Conservation (phyloP, 179 eudicot genomes). For the Beta macrorhiza region DNA sequence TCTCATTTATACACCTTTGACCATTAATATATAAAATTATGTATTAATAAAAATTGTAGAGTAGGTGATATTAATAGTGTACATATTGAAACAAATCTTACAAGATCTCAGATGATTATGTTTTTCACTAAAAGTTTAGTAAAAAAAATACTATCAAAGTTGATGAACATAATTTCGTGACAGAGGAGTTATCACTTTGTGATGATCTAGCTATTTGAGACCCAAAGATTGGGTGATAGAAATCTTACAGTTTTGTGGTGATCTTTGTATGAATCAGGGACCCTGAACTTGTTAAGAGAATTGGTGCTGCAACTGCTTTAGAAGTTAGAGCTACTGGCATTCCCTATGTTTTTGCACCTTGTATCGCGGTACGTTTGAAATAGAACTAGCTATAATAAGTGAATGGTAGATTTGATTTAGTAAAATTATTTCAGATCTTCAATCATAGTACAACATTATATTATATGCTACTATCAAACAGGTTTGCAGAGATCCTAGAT, state of each 20-base stretch:
- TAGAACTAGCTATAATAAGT: not conserved
- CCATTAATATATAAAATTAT: too few species aligned
- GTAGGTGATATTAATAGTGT: too few species aligned
- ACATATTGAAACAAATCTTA: not conserved
- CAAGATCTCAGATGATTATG: too few species aligned
- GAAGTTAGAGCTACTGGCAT: slow-evolving; percentile 96
- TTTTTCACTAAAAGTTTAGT: too few species aligned
- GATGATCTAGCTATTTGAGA: too few species aligned
- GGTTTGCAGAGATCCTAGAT: slow-evolving; percentile 94
- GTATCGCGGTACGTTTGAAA: slow-evolving; percentile 64
- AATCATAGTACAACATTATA: not conserved
- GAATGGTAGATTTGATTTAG: not conserved
- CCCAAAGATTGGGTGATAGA: too few species aligned
- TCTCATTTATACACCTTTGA: too few species aligned
- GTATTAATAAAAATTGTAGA: too few species aligned
- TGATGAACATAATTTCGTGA: too few species aligned
- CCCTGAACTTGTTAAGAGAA: slow-evolving; percentile 62
- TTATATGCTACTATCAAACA: slow-evolving; percentile 17
- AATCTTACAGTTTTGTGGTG: not conserved
- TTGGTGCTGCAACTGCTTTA: slow-evolving; percentile 81
- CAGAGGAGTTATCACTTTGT: not conserved
- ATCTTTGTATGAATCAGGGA: slow-evolving; percentile 44
- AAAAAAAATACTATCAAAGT: too few species aligned
- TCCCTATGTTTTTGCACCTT: slow-evolving; percentile 78
- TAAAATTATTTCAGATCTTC: not conserved